A percentile compares a stretch with the other conserved stretches of the same genome.
These are phyloP conservation scores for Scheffersomyces coipomensis DNA, from an alignment of 805 yeast genomes.

Conservation along the genomic window DNA sequence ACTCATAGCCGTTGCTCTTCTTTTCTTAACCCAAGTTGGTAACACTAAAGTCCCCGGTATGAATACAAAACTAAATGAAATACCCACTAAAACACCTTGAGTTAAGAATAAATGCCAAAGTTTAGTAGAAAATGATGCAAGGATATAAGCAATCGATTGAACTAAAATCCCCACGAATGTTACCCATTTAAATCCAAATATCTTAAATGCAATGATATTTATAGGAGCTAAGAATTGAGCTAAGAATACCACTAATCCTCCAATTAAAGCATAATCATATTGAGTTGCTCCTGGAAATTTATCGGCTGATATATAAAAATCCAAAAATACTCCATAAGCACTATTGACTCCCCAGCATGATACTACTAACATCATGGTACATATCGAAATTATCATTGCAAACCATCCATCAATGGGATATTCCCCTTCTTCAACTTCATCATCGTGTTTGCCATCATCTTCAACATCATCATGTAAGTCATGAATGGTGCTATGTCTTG, in stretches of 20 bases:
- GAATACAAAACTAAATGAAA: conserved; percentile 40
- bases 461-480: background rate
- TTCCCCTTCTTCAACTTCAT: background rate
- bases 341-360: conserved; percentile 56
- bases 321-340: conserved; percentile 53
- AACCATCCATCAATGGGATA: conserved; percentile 25
- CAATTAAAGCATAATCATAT: conserved; percentile 47
- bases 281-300: conserved; percentile 40
- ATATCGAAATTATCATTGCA: conserved; percentile 50
- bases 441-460: too few species aligned
- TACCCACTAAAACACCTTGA: conserved; percentile 47
- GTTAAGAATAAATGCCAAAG: conserved; percentile 48
- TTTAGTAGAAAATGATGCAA: conserved; percentile 45
- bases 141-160: conserved; percentile 39
- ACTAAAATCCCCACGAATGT: conserved; percentile 45
- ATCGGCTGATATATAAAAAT: conserved; percentile 37
- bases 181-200: conserved; percentile 47
- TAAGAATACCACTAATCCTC: conserved; percentile 42
- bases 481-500: conserved; percentile 7
- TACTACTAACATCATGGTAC: conserved; percentile 42
- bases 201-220: conserved; percentile 40
- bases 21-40: conserved; percentile 44
- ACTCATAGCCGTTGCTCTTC: conserved; percentile 44
- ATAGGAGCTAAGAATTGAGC: conserved; percentile 57
- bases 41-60: conserved; percentile 39